Conservation (phyloP, 2,329 filamentous ascomycete species). For the Xylariales sp. region DNA sequence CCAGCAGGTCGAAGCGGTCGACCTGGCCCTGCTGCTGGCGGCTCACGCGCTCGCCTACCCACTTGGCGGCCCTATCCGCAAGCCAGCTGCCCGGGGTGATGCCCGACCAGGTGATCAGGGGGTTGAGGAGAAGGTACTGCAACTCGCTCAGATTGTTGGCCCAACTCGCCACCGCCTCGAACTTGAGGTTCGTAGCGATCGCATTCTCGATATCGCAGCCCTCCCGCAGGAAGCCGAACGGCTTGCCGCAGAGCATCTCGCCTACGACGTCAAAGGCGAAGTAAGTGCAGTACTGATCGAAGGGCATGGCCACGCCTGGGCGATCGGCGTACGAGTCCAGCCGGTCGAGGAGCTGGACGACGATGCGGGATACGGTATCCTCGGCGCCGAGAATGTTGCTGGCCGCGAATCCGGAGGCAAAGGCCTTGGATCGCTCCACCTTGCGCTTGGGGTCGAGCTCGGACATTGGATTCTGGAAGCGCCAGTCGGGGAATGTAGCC, state of each 20-base stretch:
- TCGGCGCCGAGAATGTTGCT: conserved; percentile 18
- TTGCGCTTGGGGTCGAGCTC: conserved; percentile 9
- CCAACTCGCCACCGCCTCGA: not conserved
- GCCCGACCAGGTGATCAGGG: conserved; percentile 10
- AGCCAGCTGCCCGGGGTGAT: too few species aligned
- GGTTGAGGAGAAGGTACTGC: conserved; percentile 9
- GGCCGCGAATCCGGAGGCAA: conserved; percentile 22
- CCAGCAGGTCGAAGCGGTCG: conserved; percentile 2
- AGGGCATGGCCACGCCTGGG: conserved; percentile 4
- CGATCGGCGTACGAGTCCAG: conserved; percentile 4
- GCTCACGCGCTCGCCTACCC: too few species aligned
- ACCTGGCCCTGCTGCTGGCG: conserved; percentile 1
- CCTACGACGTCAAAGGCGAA: conserved; percentile 22
- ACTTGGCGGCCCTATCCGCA: too few species aligned
- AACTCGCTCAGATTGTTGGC: not conserved
- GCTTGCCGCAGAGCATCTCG: conserved; percentile 19
- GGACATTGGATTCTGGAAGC: conserved; percentile 10
- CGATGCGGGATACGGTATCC: conserved; percentile 5
- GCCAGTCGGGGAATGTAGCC: conserved; percentile 10
- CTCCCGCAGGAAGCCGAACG: conserved; percentile 21
- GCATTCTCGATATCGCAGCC: conserved; percentile 17
- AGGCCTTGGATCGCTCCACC: conserved; percentile 15
- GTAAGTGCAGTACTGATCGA: conserved; percentile 9
- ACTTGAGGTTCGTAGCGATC: conserved; percentile 10
- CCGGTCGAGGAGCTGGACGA: conserved; percentile 5